Percentiles rank a stretch among this genome's conserved stretches.
Conservation (phyloP, 176 grass and related monocot genomes). For the Rhynchospora tenuis region DNA sequence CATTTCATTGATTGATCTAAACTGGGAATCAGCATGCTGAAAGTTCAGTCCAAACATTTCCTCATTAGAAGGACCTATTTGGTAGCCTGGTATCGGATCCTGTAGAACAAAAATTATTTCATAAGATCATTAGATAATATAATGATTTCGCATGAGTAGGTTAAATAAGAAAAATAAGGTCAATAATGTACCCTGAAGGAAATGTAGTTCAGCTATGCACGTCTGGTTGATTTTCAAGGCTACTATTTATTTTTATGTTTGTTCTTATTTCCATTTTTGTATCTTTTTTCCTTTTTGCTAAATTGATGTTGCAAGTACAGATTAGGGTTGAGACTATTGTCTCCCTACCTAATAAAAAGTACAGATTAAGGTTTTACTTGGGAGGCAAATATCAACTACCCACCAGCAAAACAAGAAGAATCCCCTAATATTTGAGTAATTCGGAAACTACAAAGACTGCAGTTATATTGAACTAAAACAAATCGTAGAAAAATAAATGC, state of each 20-base stretch:
- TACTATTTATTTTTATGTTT: background rate
- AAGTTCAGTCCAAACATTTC: constrained; percentile 58
- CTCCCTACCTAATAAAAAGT: background rate
- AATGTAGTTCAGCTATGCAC: background rate
- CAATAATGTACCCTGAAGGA: background rate
- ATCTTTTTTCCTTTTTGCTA: background rate
- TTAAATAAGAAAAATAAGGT: background rate
- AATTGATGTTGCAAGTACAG: background rate
- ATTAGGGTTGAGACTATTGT: background rate
- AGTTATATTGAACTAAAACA: background rate
- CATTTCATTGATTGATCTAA: constrained; percentile 43
- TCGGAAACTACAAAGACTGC: background rate
- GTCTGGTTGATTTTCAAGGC: background rate
- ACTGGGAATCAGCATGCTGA: constrained; percentile 54
- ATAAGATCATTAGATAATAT: background rate
- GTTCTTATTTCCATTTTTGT: background rate
- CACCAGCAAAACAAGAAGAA: background rate
- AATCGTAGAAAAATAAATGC: background rate
- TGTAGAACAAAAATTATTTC: constrained; percentile 15
- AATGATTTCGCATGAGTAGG: background rate
- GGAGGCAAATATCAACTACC: background rate
- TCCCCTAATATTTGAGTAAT: background rate
- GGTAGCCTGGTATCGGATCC: constrained; percentile 55
- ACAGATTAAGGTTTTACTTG: background rate
- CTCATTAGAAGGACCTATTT: constrained; percentile 39